Conservation (phyloP, 1,284 basidiomycete genomes). For the Heterobasidion annosum region DNA sequence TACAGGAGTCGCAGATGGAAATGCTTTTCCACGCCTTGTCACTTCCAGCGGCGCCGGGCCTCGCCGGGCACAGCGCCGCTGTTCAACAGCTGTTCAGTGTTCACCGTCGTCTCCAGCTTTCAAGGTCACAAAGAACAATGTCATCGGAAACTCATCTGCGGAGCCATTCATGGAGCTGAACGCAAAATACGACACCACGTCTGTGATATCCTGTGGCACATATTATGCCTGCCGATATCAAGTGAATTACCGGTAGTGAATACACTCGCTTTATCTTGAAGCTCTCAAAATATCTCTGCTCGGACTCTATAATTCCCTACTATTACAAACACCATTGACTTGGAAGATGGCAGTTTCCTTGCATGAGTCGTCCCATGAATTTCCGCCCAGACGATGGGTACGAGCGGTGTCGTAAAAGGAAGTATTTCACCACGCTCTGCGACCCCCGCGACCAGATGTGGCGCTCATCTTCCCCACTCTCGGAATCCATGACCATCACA, state of each 20-base stretch:
- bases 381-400: neutral
- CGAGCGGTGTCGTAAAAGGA: neutral
- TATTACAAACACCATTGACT: neutral
- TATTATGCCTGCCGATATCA: neutral
- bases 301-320: too few species aligned
- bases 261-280: too few species aligned
- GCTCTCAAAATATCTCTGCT: too few species aligned
- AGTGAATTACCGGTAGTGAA: too few species aligned
- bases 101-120: neutral
- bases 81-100: neutral
- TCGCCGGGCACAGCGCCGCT: neutral
- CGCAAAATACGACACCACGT: neutral
- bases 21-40: neutral
- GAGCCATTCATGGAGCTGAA: neutral
- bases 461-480: neutral
- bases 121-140: too few species aligned
- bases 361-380: neutral
- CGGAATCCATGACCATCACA: slow-evolving; percentile 13
- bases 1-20: too few species aligned
- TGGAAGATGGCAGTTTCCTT: neutral
- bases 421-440: neutral
- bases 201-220: neutral
- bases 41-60: neutral
- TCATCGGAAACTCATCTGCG: too few species aligned
- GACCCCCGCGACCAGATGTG: neutral